Evolutionary conservation across 1,284 basidiomycete species (phyloP), one percentile per base, ranked within the genome.

Genomic region (Ustilago bromivora): DNA sequence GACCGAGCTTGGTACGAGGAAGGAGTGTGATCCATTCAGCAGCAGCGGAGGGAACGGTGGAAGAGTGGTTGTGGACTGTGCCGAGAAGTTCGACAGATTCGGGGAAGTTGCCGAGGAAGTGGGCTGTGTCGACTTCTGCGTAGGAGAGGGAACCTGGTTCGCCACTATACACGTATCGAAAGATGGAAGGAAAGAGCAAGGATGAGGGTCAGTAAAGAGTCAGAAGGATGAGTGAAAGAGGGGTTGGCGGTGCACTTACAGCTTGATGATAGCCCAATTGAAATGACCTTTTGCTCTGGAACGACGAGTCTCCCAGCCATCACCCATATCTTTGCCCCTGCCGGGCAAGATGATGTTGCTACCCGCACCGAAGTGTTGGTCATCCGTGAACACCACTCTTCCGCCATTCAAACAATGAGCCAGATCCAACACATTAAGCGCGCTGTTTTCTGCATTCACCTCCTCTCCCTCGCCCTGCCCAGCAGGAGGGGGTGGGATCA

Each of bases 221-320:
- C 15, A 28, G 5, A 23, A 55, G 38, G 36, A 15, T 34, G 31
- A 46, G 15, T 17, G 28, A 54, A 41, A 36, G 17, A 9, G 10
- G 36, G n/a, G n/a, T 46, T 7, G 6, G 19, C 23, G 6, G 41
- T 31, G 23, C 36, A 88, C 92, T 87, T 84, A 95, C 92, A 99
- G 89, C 87, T 92, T 92, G 76, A 97, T 92, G 65, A 98, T 90
- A 4, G 91, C 92, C 93, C 94, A 98, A 82, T 99, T 96, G 66
- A 91, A 93, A 83, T 97, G 92, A 57, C 91, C 92, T 61, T 90
- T 89, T 51, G 89, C 88, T 58, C 96, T 89, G 80, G 92, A 95
- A 64, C 97, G 90, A 85, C 93, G 94, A 1, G 96, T 98, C 87
- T 99, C 96, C 97, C 96, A 99, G 7, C 97, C 96, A 85, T 98